phyloP scores from a whole-genome alignment of 768 basidiomycete genomes.

The Boletus pseudopeckii region DNA sequence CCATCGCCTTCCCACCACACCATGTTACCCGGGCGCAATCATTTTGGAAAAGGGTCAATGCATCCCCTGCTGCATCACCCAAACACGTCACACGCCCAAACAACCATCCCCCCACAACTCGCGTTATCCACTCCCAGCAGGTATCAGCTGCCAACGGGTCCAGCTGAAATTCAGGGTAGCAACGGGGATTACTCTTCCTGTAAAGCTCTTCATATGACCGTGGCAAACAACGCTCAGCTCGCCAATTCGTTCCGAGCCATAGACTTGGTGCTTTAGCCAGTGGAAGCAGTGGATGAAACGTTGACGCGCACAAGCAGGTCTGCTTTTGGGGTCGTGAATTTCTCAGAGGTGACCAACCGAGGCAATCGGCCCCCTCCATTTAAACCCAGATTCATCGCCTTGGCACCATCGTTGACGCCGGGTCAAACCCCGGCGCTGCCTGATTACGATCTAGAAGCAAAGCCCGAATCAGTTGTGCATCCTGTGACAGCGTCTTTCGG shows the following conservation, averaged over 20 bases:
- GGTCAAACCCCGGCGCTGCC: background rate
- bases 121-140: slow-evolving; percentile 6
- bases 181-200: slow-evolving; percentile 31
- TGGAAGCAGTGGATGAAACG: background rate
- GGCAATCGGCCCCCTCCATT: slow-evolving; percentile 2
- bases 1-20: slow-evolving; percentile 17
- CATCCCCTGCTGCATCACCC: slow-evolving; percentile 10
- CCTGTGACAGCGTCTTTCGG: slow-evolving; percentile 19
- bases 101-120: slow-evolving; percentile 10
- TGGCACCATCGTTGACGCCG: background rate
- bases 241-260: slow-evolving; percentile 1
- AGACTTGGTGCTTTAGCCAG: background rate
- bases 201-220: slow-evolving; percentile 19
- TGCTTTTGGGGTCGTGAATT: slow-evolving; percentile 1
- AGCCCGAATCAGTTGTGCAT: background rate
- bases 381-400: background rate
- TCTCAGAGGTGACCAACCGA: background rate
- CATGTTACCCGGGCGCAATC: slow-evolving; percentile 22
- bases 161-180: slow-evolving; percentile 27
- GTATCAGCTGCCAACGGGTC: slow-evolving; percentile 14
- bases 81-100: slow-evolving; percentile 14
- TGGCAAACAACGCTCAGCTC: slow-evolving; percentile 12
- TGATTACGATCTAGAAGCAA: slow-evolving; percentile 8
- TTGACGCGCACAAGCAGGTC: background rate
- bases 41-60: slow-evolving; percentile 10